These are phyloP conservation scores for Pseudoneurospora amorphoporcata DNA, from an alignment of 495 filamentous ascomycete genomes.

Conservation along the genomic window DNA sequence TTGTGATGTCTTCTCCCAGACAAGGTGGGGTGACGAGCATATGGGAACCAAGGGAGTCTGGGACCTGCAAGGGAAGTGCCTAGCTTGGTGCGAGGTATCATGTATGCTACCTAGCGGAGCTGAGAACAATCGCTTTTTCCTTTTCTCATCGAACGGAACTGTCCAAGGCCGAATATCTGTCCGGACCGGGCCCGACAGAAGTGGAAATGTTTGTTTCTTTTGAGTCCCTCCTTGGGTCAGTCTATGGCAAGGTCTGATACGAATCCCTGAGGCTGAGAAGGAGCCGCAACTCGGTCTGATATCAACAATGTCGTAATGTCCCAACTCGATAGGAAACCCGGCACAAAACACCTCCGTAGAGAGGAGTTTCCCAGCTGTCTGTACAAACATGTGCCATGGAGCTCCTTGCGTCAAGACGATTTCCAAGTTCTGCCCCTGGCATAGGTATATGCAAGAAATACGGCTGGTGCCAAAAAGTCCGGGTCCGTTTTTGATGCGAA, in stretches of 20 bases:
- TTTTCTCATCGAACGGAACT: background rate
- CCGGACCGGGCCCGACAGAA: background rate
- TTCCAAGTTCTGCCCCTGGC: background rate
- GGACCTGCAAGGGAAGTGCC: background rate
- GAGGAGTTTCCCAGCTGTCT: background rate
- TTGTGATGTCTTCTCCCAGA: background rate
- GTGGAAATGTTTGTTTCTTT: background rate
- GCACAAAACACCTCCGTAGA: background rate
- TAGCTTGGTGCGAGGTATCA: background rate
- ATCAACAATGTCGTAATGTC: background rate
- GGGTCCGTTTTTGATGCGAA: slow-evolving; percentile 2
- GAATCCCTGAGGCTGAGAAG: background rate
- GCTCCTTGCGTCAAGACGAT: background rate
- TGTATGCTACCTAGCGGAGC: background rate
- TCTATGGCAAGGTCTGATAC: background rate
- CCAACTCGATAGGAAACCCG: background rate
- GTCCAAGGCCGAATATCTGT: background rate
- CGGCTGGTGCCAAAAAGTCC: background rate
- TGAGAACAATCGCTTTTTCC: background rate
- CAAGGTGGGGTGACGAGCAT: background rate
- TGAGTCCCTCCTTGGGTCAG: background rate
- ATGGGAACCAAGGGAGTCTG: background rate
- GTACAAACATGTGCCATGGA: background rate
- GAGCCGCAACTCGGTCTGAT: background rate
- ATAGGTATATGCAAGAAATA: background rate